Percentiles rank a stretch among this genome's conserved stretches.
These are phyloP conservation scores for Crithidia expoeki DNA, from an alignment of 208 protist species.

Conservation along the genomic window DNA sequence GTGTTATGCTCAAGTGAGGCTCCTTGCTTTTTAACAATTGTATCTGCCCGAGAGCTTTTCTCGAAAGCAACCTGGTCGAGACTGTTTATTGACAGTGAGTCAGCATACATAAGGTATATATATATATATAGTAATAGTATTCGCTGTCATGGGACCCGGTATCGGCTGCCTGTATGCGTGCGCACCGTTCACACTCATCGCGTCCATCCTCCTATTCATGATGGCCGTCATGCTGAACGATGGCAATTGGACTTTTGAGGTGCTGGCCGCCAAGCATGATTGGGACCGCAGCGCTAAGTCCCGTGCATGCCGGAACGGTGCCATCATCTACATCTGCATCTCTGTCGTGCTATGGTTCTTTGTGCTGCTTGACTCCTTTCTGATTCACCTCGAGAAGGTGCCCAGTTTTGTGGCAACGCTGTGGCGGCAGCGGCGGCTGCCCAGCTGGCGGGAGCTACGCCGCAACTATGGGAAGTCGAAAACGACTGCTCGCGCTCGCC, in stretches of 20 bases:
- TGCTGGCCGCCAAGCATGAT: conserved; percentile 50
- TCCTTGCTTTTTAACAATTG: no score
- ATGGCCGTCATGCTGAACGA: conserved; percentile 39
- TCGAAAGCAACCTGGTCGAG: no score
- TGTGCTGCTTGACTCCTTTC: conserved; percentile 18
- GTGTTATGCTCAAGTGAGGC: no score
- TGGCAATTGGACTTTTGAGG: conserved; percentile 62
- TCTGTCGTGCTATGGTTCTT: conserved; percentile 41
- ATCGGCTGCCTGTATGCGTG: conserved; percentile 38
- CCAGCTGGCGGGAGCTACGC: conserved; percentile 25
- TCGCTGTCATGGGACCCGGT: conserved; percentile 11
- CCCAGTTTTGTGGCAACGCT: not conserved
- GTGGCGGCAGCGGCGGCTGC: conserved; percentile 24
- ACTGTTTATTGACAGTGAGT: no score
- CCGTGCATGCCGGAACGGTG: conserved; percentile 45
- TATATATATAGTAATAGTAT: not conserved
- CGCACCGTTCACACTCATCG: conserved; percentile 44
- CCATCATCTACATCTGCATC: conserved; percentile 47
- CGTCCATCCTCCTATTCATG: conserved; percentile 48
- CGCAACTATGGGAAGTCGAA: conserved; percentile 9
- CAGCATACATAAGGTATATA: no score
- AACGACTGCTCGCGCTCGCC: not conserved
- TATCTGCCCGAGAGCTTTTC: no score
- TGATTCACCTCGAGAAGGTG: conserved; percentile 27
- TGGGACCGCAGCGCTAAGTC: conserved; percentile 60